These are phyloP conservation scores for Trichoderma erinaceum DNA, from an alignment of 495 filamentous ascomycete genomes.

Conservation along the genomic window DNA sequence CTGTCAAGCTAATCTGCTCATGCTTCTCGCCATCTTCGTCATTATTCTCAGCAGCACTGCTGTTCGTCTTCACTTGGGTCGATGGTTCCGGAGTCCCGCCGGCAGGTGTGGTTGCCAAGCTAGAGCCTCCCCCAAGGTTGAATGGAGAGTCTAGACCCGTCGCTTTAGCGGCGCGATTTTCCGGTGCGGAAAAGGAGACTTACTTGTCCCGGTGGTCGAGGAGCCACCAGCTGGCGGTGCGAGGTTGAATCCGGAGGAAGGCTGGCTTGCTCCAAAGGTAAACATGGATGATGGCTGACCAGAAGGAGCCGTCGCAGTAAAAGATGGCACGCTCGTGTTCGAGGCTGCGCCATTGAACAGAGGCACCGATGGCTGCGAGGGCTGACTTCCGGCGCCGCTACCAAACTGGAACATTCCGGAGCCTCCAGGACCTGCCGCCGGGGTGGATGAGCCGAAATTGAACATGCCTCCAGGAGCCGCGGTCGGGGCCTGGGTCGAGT, in stretches of 20 bases:
- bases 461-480: constrained; percentile 11
- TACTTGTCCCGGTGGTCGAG: constrained; percentile 40
- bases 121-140: constrained; percentile 43
- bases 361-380: background rate
- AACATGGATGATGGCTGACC: constrained; percentile 22
- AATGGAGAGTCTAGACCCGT: constrained; percentile 36
- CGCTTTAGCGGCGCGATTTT: constrained; percentile 20
- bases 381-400: constrained; percentile 1
- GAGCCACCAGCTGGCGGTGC: constrained; percentile 24
- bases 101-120: constrained; percentile 52
- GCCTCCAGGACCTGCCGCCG: constrained; percentile 16
- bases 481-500: background rate
- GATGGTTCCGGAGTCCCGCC: constrained; percentile 56
- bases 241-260: constrained; percentile 7
- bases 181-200: constrained; percentile 20
- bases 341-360: constrained; percentile 9
- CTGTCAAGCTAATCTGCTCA: constrained; percentile 57
- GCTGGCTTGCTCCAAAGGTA: constrained; percentile 22
- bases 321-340: background rate
- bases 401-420: constrained; percentile 19
- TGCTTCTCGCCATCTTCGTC: constrained; percentile 46
- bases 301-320: constrained; percentile 16
- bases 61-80: constrained; percentile 46
- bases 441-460: constrained; percentile 1
- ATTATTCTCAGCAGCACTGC: constrained; percentile 30